Base-by-base conservation (phyloP, 2,329 filamentous ascomycete genomes). In the Stagonosporopsis vannaccii region DNA sequence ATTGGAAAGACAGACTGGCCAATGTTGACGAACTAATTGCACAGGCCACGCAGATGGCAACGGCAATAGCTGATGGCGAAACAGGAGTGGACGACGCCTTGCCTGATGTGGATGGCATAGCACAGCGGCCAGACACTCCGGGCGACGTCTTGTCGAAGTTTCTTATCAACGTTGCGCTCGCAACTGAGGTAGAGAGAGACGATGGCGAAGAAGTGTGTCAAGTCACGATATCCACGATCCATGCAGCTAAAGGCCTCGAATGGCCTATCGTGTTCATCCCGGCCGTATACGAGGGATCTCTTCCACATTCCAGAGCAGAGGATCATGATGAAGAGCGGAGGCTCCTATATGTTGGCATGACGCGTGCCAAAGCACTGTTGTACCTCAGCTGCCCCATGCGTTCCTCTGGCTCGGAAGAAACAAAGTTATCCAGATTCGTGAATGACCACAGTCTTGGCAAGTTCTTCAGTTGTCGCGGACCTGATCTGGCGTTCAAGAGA, bases 241-340 rank as follows among this genome's bases (percentile, higher is more conserved):
- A 99, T 72, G 92, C 93, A 0, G 92, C 94, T 2, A 99, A 99
- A 75, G 94, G 94, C 3, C 82, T 99, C 1, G 94, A 99, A 74
- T 99, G 95, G 95, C 94, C 94, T 0, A 84, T 97, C 1, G 92
- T 98, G 1, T 98, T 98, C 73, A 87, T 98, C 15, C 93, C 95
- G 6, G 91, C 90, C 1, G 89, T 92, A 23, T 97, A 96, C 71
- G 87, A 92, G 42, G 95, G 94, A 0, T 94, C 90, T 2, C 96
- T 98, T 56, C 94, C 94, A 4, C 94, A 98, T 73, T 89, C 88
- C 2, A 85, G 93, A 64, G 85, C 92, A 1, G 93, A 97, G 41
- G 91, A 98, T 70, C 82, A 84, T 3, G 89, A 94, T 53, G 94
- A 99, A 75, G 94, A 99, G 74, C 84, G 95, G 56, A 84, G 94